Conservation (phyloP, 441 rosid genomes). For the Syzygium malaccense region DNA sequence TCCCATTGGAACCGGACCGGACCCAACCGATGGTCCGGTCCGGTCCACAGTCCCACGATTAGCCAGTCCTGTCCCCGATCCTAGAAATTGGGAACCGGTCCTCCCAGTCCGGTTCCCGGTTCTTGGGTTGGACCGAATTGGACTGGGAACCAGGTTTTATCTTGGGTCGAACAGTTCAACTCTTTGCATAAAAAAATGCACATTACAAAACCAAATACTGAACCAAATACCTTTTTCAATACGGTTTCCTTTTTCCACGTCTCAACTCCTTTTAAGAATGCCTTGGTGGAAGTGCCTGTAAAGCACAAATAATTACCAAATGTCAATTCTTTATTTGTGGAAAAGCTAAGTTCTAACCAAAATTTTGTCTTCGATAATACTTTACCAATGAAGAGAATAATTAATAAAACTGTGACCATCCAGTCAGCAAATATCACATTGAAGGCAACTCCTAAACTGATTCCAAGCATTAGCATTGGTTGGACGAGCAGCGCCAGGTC, state of each 20-base stretch:
- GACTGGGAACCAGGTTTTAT: not conserved
- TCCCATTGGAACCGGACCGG: too few relatives aligned
- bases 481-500: slow-evolving; percentile 69
- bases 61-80: too few relatives aligned
- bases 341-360: not conserved
- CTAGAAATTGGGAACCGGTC: too few relatives aligned
- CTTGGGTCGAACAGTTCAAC: not conserved
- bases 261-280: slow-evolving; percentile 59
- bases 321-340: not conserved
- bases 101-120: too few relatives aligned
- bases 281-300: slow-evolving; percentile 59
- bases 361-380: not conserved
- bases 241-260: slow-evolving; percentile 69
- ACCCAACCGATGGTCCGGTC: too few relatives aligned
- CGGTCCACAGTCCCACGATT: too few relatives aligned
- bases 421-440: slow-evolving; percentile 64
- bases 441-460: slow-evolving; percentile 63
- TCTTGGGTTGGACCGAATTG: too few relatives aligned
- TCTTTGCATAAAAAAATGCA: not conserved
- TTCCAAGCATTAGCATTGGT: slow-evolving; percentile 76
- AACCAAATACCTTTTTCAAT: slow-evolving; percentile 30
- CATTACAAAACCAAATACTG: slow-evolving; percentile 9
- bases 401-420: slow-evolving; percentile 70
- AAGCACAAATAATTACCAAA: not conserved
- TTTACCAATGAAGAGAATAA: slow-evolving; percentile 60